Evolutionary conservation across 495 filamentous ascomycete species (phyloP).

Genomic region (Mytilinidion resinicola): DNA sequence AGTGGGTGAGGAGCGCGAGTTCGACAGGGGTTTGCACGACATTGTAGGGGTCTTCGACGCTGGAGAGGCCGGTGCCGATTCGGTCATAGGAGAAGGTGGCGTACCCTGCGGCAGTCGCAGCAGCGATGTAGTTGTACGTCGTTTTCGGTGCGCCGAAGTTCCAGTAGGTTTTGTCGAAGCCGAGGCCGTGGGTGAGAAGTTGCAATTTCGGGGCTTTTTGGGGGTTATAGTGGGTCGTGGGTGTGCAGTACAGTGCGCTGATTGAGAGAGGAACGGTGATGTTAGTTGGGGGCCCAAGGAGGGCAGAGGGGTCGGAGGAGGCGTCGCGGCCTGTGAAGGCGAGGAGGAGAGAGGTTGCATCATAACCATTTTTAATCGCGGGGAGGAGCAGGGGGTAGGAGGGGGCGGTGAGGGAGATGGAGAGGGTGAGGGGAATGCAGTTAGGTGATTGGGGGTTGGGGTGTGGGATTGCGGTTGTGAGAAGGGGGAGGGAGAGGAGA

Average conservation of each 20-base stretch:
- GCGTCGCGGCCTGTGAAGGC: background rate
- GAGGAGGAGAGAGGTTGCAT: background rate
- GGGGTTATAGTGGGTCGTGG: constrained; percentile 6
- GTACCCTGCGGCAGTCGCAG: constrained; percentile 33
- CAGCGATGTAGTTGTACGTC: constrained; percentile 36
- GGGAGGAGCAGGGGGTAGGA: background rate
- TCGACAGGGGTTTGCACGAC: background rate
- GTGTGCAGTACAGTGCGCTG: constrained; percentile 31
- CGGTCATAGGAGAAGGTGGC: constrained; percentile 42
- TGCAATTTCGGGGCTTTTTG: constrained; percentile 21
- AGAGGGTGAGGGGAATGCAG: background rate
- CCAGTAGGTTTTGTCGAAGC: constrained; percentile 31
- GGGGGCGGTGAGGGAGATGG: background rate
- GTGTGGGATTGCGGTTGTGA: too few relatives aligned
- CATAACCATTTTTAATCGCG: background rate
- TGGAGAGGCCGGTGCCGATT: constrained; percentile 36
- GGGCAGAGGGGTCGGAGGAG: background rate
- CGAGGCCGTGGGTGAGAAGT: constrained; percentile 32
- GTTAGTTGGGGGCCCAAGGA: background rate
- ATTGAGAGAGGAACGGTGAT: constrained; percentile 21
- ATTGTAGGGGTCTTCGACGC: constrained; percentile 33
- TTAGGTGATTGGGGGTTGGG: background rate
- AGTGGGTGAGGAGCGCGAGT: background rate
- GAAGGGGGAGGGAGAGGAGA: too few relatives aligned
- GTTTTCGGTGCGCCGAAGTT: constrained; percentile 23